phyloP scores from a whole-genome alignment of 2,329 filamentous ascomycete species.

The Cyphellophora attinorum region DNA sequence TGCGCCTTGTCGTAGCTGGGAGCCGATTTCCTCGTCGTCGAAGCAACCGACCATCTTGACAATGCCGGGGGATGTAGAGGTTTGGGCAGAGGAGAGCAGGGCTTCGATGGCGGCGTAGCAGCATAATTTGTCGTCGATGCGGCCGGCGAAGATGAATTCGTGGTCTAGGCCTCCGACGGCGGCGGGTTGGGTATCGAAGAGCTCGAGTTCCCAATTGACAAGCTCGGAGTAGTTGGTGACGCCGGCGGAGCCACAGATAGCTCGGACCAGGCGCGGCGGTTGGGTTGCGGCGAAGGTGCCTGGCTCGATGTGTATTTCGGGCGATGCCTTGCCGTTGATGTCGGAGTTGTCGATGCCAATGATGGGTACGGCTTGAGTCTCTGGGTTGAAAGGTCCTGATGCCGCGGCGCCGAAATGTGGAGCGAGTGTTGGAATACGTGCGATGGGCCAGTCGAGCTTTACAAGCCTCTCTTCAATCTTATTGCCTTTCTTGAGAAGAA shows the following conservation, averaged over 20 bases:
- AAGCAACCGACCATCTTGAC: conserved; percentile 92
- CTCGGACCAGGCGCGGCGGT: conserved; percentile 71
- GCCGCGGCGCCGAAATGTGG: conserved; percentile 79
- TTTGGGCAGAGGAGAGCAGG: conserved; percentile 57
- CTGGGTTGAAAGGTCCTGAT: conserved; percentile 62
- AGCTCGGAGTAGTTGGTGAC: conserved; percentile 65
- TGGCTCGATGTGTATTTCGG: conserved; percentile 25
- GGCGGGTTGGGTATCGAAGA: conserved; percentile 83
- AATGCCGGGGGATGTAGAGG: conserved; percentile 41
- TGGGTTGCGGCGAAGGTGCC: conserved; percentile 74
- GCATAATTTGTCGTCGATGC: conserved; percentile 96
- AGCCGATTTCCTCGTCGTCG: conserved; percentile 95
- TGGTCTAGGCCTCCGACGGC: conserved; percentile 75
- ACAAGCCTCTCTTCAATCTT: conserved; percentile 77
- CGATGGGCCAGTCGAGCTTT: conserved; percentile 90
- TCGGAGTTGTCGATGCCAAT: conserved; percentile 76
- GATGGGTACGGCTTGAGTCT: conserved; percentile 91
- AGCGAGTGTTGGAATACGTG: conserved; percentile 80
- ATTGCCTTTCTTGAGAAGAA: conserved; percentile 65
- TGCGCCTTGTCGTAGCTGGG: conserved; percentile 79
- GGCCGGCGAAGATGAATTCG: conserved; percentile 89
- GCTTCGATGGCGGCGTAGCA: conserved; percentile 84
- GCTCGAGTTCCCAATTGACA: conserved; percentile 92
- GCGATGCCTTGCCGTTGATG: conserved; percentile 23
- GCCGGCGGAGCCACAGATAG: conserved; percentile 69